Conservation (phyloP, 2,329 filamentous ascomycete genomes). For the Trichoderma asperellum region DNA sequence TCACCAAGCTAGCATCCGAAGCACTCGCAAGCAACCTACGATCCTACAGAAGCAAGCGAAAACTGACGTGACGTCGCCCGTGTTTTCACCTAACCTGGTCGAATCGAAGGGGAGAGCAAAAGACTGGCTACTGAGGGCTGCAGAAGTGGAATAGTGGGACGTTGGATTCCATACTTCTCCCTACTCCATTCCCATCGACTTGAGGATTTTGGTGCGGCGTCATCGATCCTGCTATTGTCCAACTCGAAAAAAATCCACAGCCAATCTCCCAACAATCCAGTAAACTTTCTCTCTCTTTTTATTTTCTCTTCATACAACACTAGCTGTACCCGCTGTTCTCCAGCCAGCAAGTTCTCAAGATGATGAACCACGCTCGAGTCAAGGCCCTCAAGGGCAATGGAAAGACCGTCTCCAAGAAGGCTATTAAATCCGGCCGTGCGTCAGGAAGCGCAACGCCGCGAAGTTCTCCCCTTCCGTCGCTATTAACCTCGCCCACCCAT, state of each 20-base stretch:
- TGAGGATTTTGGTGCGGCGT: not conserved
- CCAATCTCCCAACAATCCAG: not conserved
- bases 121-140: not conserved
- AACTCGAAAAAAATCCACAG: not conserved
- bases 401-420: conserved; percentile 74
- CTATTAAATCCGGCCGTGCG: conserved; percentile 60
- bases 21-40: conserved; percentile 16
- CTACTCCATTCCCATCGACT: not conserved
- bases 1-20: not conserved
- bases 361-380: conserved; percentile 68
- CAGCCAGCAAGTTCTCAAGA: not conserved
- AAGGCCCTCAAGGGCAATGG: conserved; percentile 70
- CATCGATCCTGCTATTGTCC: not conserved
- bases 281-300: not conserved
- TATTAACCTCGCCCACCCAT: conserved; percentile 59
- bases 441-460: conserved; percentile 61
- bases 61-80: conserved; percentile 26
- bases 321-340: not conserved
- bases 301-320: not conserved
- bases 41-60: conserved; percentile 20
- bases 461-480: conserved; percentile 64
- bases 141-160: conserved; percentile 3
- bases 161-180: not conserved
- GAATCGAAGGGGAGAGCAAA: conserved; percentile 5
- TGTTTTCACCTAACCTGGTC: not conserved